These are phyloP conservation scores for Cystofilobasidium macerans DNA, from an alignment of 768 basidiomycete species.

Conservation along the genomic window DNA sequence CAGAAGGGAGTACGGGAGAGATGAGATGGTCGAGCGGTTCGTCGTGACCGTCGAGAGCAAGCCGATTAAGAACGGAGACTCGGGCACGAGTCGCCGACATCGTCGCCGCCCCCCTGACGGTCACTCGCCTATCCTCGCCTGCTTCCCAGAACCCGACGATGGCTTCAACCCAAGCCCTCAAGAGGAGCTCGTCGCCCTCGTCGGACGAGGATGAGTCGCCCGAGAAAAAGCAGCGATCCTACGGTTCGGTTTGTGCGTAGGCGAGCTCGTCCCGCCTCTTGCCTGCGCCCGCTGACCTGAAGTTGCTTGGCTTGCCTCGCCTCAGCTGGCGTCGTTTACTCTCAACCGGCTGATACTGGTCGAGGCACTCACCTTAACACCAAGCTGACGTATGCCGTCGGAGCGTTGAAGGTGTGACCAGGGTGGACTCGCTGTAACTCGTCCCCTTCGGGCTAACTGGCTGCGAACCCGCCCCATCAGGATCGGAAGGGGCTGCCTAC, in stretches of 20 bases:
- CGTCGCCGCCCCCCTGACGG: background rate
- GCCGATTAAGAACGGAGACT: too few species aligned
- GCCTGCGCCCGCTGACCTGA: background rate
- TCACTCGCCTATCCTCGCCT: background rate
- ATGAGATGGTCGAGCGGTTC: background rate
- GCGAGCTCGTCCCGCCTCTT: background rate
- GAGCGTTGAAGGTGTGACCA: slow-evolving; percentile 58
- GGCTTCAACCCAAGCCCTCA: background rate
- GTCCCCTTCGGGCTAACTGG: too few species aligned
- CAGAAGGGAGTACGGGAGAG: background rate
- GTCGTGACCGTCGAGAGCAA: too few species aligned
- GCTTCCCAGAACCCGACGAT: background rate
- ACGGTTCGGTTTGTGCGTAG: background rate
- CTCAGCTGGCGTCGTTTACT: slow-evolving; percentile 59
- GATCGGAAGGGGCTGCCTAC: slow-evolving; percentile 50
- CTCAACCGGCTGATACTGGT: slow-evolving; percentile 77
- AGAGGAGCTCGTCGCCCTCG: slow-evolving; percentile 6
- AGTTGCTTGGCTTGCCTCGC: background rate
- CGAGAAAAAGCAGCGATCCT: background rate
- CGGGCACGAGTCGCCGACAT: too few species aligned
- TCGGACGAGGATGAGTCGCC: slow-evolving; percentile 6
- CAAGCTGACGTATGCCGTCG: slow-evolving; percentile 72
- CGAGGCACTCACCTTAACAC: slow-evolving; percentile 73
- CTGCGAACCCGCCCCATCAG: background rate
- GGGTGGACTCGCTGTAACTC: background rate